Base-by-base conservation (phyloP, 1,139 yeast species). In the Blastobotrys raffinosifermentans region DNA sequence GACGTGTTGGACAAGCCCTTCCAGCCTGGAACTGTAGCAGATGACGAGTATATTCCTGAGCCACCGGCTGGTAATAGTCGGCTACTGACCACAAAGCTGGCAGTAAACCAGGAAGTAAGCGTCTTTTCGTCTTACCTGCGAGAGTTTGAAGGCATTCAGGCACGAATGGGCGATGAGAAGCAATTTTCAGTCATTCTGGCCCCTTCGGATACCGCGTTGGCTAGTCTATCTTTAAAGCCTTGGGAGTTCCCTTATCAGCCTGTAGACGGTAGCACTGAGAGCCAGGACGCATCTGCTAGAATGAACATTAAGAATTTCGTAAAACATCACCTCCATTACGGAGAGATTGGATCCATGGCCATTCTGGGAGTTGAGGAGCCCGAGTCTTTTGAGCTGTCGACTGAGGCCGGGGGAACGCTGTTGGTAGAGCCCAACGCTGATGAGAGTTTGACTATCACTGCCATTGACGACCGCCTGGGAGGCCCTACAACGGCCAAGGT, bases 221-320 rank as follows among this genome's bases (percentile, higher is more conserved):
- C 49, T 16, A 32, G 43, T 19, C 44, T 61, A 31, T 31, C 51
- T 4, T 46, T 49, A 22, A 61, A 61, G 44, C 66, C 66, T 3
- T 61, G 64, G 65, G 58, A 57, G 41, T 60, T 57, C 45, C 64
- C 63, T 13, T 33, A 37, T 13, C 44, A 48, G n/a, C 45, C 47
- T 4, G 41, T 40, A 13, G 46, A 39, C 30, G 34, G 31, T 3
- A 35, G 34, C 35, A 50, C 47, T 31, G 44, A 44, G 34, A 53
- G 54, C 33, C 49, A 50, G 34, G 63, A 60, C 32, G 43, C 46
- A 11, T 39, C 45, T 7, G 57, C 56, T 4, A 35, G 53, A 19
- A 40, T 38, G 26, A 60, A 60, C 38, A 45, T 58, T 18, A 46
- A 50, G 32, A 44, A 46, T 17, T 60, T 60, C 37, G 43, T 60